Percentiles rank a stretch among this genome's conserved stretches.
phyloP scores from a whole-genome alignment of 805 yeast genomes.

The Vanderwaltozyma tropicalis region DNA sequence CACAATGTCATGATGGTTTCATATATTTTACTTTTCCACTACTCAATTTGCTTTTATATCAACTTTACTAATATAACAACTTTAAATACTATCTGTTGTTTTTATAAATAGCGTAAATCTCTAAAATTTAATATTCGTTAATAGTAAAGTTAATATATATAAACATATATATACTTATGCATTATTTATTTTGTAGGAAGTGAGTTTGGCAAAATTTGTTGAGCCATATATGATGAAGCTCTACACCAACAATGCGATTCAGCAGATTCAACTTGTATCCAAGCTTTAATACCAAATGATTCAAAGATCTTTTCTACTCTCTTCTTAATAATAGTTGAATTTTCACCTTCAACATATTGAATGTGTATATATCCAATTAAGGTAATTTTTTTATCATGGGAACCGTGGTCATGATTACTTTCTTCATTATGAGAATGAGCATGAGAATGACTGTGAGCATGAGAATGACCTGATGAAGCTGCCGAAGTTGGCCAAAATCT shows the following conservation, averaged over 20 bases:
- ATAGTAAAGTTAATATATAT: too few species aligned
- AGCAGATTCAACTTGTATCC: constrained; percentile 60
- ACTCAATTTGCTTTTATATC: too few species aligned
- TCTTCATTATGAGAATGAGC: constrained; percentile 8
- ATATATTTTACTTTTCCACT: too few species aligned
- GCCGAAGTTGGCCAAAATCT: constrained; percentile 70
- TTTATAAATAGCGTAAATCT: too few species aligned
- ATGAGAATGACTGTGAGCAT: constrained; percentile 21
- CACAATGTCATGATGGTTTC: background rate
- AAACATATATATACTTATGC: background rate
- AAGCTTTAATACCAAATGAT: constrained; percentile 39
- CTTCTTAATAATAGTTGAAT: constrained; percentile 46
- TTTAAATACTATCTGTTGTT: too few species aligned
- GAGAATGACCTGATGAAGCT: constrained; percentile 17
- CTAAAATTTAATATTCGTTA: too few species aligned
- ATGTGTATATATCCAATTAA: constrained; percentile 76
- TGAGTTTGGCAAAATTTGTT: constrained; percentile 2
- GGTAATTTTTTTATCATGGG: constrained; percentile 18
- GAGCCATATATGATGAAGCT: constrained; percentile 11
- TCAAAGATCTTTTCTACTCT: constrained; percentile 49
- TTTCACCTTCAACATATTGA: constrained; percentile 58
- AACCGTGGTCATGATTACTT: constrained; percentile 27
- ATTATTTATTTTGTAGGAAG: background rate
- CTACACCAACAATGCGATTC: constrained; percentile 64
- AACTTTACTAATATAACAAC: too few species aligned